Base-by-base conservation (phyloP, 2,329 filamentous ascomycete genomes). In the Cordyceps tenuipes region DNA sequence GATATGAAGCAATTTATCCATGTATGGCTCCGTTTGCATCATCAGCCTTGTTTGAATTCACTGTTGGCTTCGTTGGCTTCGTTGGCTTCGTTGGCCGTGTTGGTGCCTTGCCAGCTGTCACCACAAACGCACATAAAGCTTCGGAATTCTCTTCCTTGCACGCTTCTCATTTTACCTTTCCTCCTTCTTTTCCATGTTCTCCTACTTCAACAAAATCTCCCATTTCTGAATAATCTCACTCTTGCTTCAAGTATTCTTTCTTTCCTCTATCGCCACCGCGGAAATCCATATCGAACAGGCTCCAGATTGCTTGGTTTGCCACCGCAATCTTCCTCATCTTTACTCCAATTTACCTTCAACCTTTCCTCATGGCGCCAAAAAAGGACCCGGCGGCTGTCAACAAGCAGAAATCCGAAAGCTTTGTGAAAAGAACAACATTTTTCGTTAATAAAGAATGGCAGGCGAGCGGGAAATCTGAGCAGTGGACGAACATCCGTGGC, bases 391-490 rank as follows among this genome's bases (percentile, higher is more conserved):
- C 53, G 3, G n/a, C 43, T 15, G 3, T 13, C 29, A 47, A 26
- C 19, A 46, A 47, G 39, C 12, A 59, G 21, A 58, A 34, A 6
- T 9, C 7, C 8, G 59, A 60, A 31, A 34, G 51, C 2, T 51
- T 56, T 7, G 26, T 36, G 4, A 56, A 34, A 21, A 21, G 59
- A 31, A 56, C 43, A 0, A 68, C 66, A 1, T 71, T 71, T 47
- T 70, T 63, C 46, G 64, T 70, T 54, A 67, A 68, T 3, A 59
- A 55, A 0, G 64, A 68, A 44, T 68, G 68, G 65, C 60, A 62
- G 0, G 39, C 64, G 52, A 64, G 63, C 1, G 26, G 61, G 10
- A 58, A 47, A 0, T 52, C 64, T 5, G 58, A 61, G 1, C 62
- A 63, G 2, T 62, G 61, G 19, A 66, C 60, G 0, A 62, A 60